phyloP scores from a whole-genome alignment of 805 yeast species.

The Starmerella sirachaensis region DNA sequence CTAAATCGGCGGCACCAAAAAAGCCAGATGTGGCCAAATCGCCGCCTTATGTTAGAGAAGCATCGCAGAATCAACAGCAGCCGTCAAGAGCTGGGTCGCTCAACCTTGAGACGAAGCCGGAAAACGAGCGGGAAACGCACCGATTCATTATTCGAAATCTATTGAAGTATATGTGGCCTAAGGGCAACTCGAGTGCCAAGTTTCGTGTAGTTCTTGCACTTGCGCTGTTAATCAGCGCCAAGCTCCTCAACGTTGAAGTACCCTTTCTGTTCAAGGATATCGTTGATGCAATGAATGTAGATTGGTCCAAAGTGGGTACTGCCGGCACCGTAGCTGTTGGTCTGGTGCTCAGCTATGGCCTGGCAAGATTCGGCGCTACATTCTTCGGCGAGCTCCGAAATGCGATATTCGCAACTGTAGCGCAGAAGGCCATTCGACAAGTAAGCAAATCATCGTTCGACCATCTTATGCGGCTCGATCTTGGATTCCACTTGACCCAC shows the following conservation, averaged over 20 bases:
- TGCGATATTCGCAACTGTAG: slow-evolving; percentile 90
- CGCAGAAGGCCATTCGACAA: slow-evolving; percentile 82
- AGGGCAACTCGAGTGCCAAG: slow-evolving; percentile 33
- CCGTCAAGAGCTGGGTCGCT: too few relatives aligned
- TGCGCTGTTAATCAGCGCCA: slow-evolving; percentile 61
- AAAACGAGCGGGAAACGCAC: slow-evolving; percentile 9
- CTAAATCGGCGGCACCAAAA: too few relatives aligned
- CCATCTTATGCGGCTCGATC: slow-evolving; percentile 72
- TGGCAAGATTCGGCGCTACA: slow-evolving; percentile 88
- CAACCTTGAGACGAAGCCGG: slow-evolving; percentile 6
- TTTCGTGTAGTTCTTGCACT: slow-evolving; percentile 68
- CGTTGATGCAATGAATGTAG: slow-evolving; percentile 85
- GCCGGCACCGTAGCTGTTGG: slow-evolving; percentile 28
- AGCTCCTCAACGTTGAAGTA: slow-evolving; percentile 83
- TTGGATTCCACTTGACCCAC: slow-evolving; percentile 76
- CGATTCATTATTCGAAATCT: slow-evolving; percentile 22
- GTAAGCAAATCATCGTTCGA: slow-evolving; percentile 81
- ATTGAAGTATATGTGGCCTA: slow-evolving; percentile 30
- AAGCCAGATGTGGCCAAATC: too few relatives aligned
- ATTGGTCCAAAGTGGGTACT: slow-evolving; percentile 62
- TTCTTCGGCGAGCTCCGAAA: slow-evolving; percentile 88
- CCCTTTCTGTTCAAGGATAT: slow-evolving; percentile 87
- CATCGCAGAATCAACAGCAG: too few relatives aligned
- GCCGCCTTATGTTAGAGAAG: too few relatives aligned
- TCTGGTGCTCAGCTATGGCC: slow-evolving; percentile 74